These are phyloP conservation scores for Picea sitchensis DNA, from an alignment of 75 land plant species.

Conservation along the genomic window DNA sequence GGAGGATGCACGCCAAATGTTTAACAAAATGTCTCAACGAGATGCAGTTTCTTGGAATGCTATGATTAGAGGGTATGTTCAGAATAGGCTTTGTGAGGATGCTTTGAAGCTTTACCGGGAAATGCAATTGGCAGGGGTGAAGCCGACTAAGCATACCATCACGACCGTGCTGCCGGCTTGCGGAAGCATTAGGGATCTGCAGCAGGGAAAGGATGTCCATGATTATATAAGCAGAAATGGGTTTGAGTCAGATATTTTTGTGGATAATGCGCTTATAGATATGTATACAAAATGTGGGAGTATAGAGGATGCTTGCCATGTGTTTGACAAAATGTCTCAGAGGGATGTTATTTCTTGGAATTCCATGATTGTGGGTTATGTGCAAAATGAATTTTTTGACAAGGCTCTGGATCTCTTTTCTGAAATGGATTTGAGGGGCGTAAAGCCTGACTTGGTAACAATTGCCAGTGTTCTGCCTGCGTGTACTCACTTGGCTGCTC, in stretches of 20 bases:
- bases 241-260: conserved; percentile 13
- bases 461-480: conserved; percentile 15
- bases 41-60: conserved; percentile 21
- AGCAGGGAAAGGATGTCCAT: conserved; percentile 30
- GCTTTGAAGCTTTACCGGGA: conserved; percentile 4
- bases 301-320: conserved; percentile 15
- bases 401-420: conserved; percentile 21
- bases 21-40: conserved; percentile 16
- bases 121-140: conserved; percentile 11
- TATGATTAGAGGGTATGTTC: conserved; percentile 10
- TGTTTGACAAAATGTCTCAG: conserved; percentile 19
- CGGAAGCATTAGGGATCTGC: conserved; percentile 14
- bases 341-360: conserved; percentile 40
- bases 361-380: conserved; percentile 20
- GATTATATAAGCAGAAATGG: conserved; percentile 14
- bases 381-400: conserved; percentile 15
- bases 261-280: conserved; percentile 31
- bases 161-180: conserved; percentile 33
- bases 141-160: conserved; percentile 8
- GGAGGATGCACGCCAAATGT: conserved; percentile 11
- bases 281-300: conserved; percentile 47
- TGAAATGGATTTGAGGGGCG: conserved; percentile 23
- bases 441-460: conserved; percentile 17
- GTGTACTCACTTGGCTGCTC: conserved; percentile 12
- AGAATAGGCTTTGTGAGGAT: not conserved